Evolutionary conservation across 2,329 filamentous ascomycete genomes (phyloP).

Genomic region (Colletotrichum sp.): DNA sequence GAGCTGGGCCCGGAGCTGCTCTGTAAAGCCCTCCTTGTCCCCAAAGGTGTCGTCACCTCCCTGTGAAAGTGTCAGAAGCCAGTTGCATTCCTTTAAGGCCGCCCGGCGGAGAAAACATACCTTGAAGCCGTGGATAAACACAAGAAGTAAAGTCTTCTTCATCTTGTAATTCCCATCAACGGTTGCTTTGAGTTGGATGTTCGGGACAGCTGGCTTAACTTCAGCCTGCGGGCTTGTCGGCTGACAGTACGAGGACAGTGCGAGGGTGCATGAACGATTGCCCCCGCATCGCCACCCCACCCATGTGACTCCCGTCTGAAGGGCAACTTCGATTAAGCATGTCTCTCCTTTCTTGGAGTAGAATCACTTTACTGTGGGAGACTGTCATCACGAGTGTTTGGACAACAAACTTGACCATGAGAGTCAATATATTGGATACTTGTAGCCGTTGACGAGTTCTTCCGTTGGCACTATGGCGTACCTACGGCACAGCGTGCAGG

Average conservation of each 20-base stretch:
- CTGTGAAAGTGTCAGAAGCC: slow-evolving; percentile 38
- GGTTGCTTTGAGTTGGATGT: neutral
- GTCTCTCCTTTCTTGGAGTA: neutral
- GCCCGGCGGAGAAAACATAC: slow-evolving; percentile 35
- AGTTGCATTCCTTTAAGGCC: neutral
- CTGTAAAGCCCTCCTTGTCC: slow-evolving; percentile 67
- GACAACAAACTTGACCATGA: neutral
- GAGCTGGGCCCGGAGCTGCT: slow-evolving; percentile 69
- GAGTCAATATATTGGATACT: neutral
- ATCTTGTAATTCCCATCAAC: slow-evolving; percentile 49
- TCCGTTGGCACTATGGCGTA: neutral
- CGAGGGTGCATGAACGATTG: neutral
- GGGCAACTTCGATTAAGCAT: neutral
- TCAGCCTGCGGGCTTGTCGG: neutral
- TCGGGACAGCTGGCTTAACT: neutral
- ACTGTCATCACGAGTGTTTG: neutral
- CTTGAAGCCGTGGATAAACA: slow-evolving; percentile 91
- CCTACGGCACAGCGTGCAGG: neutral
- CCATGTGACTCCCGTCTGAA: slow-evolving; percentile 5
- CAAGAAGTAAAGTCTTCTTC: slow-evolving; percentile 81
- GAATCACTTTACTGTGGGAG: neutral
- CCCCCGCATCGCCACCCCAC: slow-evolving; percentile 14
- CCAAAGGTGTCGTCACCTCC: slow-evolving; percentile 81
- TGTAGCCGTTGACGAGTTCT: neutral
- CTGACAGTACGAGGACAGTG: neutral